Evolutionary conservation across 345 rosid species (phyloP), one percentile per base, ranked within the genome.

Genomic region (Mallotus nudiflorus): DNA sequence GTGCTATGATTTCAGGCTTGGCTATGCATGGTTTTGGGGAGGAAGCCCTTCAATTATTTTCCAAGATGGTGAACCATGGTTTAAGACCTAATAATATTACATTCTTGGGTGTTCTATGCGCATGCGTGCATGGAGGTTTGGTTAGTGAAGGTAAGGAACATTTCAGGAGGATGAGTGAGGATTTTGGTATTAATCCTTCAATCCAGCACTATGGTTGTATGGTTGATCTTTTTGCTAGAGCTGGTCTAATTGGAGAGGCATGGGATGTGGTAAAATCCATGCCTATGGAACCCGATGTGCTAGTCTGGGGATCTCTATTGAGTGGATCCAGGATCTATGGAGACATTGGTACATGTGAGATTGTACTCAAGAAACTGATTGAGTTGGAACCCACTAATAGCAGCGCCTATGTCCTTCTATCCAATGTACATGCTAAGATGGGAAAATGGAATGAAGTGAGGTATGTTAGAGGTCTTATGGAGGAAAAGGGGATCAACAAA

Each of bases 181-280:
- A 52, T 6, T 80, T 73, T 15, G 75, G 82, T 62, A 6, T 57
- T 31, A 73, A 54, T 63, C 88, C 87, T 18, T 66, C 62, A 12
- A 73, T 83, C 35, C 82, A 78, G 56, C 85, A 80, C 63, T 83
- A 77, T 61, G 87, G 84, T 56, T 82, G 85, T 66, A 79, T 85
- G 81, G 84, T 85, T 74, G 87, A 85, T 70, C 85, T 85, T 49
- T 80, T 75, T 62, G 89, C 77, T 45, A 71, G 87, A 82, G 84
- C 80, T 66, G 87, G 87, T 68, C 69, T 76, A 12, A 69, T 82
- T 35, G 65, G 79, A 33, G 73, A 85, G 65, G 85, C 85, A 24
- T 49, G 82, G 81, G 56, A 78, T 4, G 57, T 81, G 64, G 73
- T 80, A 19, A 80, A 67, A 3, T 70, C 77, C 31, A 81, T 83